phyloP scores from a whole-genome alignment of 345 rosid genomes.

The Gossypium rotundifolium region DNA sequence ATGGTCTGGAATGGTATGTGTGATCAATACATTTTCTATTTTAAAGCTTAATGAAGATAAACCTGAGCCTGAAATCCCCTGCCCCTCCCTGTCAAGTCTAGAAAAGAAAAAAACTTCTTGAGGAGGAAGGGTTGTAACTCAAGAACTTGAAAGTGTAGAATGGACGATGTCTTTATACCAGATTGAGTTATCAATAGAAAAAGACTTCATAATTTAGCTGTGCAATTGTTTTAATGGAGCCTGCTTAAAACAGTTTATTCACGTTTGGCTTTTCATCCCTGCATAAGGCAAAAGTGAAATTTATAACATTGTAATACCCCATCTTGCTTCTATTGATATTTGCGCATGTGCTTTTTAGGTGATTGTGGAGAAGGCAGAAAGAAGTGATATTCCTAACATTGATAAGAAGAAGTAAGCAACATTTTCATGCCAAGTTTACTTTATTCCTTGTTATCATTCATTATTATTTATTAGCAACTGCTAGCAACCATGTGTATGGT shows the following conservation, averaged over 20 bases:
- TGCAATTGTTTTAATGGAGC: not conserved
- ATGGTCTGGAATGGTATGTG: not conserved
- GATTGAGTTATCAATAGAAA: not conserved
- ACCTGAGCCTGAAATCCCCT: not conserved
- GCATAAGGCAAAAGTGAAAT: not conserved
- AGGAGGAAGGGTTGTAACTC: not conserved
- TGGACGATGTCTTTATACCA: not conserved
- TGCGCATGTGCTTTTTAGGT: constrained; percentile 32
- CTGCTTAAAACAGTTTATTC: not conserved
- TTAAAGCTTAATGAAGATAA: not conserved
- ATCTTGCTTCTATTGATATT: not conserved
- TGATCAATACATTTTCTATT: not conserved
- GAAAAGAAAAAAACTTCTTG: not conserved
- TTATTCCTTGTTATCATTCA: not conserved
- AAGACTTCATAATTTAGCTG: not conserved
- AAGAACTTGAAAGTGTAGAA: not conserved
- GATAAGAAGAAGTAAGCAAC: constrained; percentile 76
- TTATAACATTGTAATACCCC: not conserved
- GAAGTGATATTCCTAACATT: constrained; percentile 46
- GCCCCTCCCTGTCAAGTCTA: not conserved
- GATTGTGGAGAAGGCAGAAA: constrained; percentile 53
- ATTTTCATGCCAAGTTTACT: not conserved
- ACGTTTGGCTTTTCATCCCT: not conserved
- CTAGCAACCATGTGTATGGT: not conserved
- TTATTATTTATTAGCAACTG: not conserved